Conservation (phyloP, 805 yeast species). For the Starmera caribaea region DNA sequence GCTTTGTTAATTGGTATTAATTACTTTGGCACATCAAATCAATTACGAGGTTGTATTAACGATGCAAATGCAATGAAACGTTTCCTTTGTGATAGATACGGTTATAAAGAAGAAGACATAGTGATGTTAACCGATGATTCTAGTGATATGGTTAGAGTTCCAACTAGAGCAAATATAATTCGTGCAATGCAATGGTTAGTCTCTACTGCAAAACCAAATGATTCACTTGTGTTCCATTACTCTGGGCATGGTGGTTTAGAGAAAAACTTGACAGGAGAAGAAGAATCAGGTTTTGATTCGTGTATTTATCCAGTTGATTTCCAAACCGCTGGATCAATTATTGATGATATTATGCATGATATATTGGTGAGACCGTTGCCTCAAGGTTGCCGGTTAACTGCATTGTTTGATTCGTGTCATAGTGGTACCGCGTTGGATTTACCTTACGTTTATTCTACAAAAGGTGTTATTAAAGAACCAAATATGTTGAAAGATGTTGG, state of each 20-base stretch:
- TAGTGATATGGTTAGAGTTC: constrained; percentile 37
- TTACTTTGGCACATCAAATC: constrained; percentile 55
- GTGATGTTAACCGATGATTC: constrained; percentile 54
- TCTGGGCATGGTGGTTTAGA: constrained; percentile 84
- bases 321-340: constrained; percentile 52
- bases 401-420: constrained; percentile 79
- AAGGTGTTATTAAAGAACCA: constrained; percentile 77
- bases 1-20: constrained; percentile 75
- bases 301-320: constrained; percentile 69
- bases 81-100: constrained; percentile 31
- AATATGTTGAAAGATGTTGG: constrained; percentile 71
- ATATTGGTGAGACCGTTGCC: constrained; percentile 61
- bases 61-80: constrained; percentile 50
- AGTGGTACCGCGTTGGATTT: constrained; percentile 77
- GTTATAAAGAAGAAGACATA: constrained; percentile 44
- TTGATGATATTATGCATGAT: constrained; percentile 69
- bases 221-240: constrained; percentile 71
- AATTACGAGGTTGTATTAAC: constrained; percentile 71
- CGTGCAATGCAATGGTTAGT: constrained; percentile 81
- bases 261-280: constrained; percentile 62
- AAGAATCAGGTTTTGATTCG: constrained; percentile 65
- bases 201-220: constrained; percentile 62
- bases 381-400: constrained; percentile 69
- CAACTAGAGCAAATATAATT: constrained; percentile 61
- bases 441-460: constrained; percentile 73